These are phyloP conservation scores for Platanthera zijinensis DNA, from an alignment of 106 monocot genomes.

Conservation along the genomic window DNA sequence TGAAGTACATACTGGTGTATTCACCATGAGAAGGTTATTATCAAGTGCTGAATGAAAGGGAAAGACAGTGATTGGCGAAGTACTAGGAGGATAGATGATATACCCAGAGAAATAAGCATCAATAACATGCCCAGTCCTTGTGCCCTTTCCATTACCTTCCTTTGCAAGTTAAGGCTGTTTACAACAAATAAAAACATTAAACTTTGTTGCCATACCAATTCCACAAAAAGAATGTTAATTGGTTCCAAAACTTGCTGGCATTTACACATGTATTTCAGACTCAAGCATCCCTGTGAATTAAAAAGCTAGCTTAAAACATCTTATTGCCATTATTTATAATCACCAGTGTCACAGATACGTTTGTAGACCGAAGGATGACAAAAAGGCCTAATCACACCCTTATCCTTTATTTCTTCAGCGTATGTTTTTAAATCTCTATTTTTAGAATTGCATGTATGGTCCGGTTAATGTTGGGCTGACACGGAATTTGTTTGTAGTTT, in stretches of 20 bases:
- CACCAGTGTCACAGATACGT: too few relatives aligned
- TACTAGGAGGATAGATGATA: not conserved
- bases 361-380: too few relatives aligned
- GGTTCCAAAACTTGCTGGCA: not conserved
- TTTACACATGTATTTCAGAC: not conserved
- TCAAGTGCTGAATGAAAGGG: not conserved
- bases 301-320: too few relatives aligned
- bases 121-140: conserved; percentile 5
- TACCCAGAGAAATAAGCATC: conserved; percentile 8
- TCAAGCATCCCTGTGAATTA: not conserved
- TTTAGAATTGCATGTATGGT: too few relatives aligned
- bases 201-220: not conserved
- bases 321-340: too few relatives aligned
- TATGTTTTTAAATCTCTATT: too few relatives aligned
- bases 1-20: not conserved
- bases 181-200: not conserved
- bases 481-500: too few relatives aligned
- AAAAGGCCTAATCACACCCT: too few relatives aligned
- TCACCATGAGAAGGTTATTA: not conserved
- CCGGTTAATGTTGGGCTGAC: too few relatives aligned
- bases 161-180: not conserved
- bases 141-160: not conserved
- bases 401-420: too few relatives aligned
- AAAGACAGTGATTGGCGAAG: not conserved
- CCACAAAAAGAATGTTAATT: not conserved